Percentiles rank a stretch among this genome's conserved stretches.
Conservation (phyloP, 495 filamentous ascomycete genomes). For the Cairneyella variabilis region DNA sequence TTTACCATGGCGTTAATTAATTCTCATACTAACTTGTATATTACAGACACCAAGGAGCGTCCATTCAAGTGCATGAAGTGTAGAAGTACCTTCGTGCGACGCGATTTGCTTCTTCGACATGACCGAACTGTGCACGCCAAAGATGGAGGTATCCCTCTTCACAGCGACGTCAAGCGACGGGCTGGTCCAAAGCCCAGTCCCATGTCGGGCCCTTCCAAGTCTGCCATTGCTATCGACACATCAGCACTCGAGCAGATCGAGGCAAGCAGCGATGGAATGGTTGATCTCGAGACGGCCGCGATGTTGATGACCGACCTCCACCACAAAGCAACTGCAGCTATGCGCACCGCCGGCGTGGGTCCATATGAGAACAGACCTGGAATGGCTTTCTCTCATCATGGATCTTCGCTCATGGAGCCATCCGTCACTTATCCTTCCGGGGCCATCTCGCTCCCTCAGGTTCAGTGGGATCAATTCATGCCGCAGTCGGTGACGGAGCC, state of each 20-base stretch:
- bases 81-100: conserved; percentile 95
- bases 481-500: conserved; percentile 57
- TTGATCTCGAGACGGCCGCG: conserved; percentile 95
- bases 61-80: conserved; percentile 99
- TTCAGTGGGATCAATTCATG: conserved; percentile 86
- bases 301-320: conserved; percentile 99
- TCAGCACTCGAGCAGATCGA: conserved; percentile 92
- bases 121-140: conserved; percentile 98
- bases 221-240: conserved; percentile 78
- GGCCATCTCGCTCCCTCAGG: conserved; percentile 76
- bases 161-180: conserved; percentile 90
- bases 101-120: conserved; percentile 93
- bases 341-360: conserved; percentile 48
- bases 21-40: neutral
- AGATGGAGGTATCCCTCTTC: conserved; percentile 92
- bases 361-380: conserved; percentile 67
- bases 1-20: neutral
- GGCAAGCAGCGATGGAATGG: conserved; percentile 88
- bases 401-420: conserved; percentile 62
- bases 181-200: conserved; percentile 40
- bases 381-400: conserved; percentile 69
- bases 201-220: conserved; percentile 69
- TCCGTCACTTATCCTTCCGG: conserved; percentile 70
- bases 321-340: conserved; percentile 88
- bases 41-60: conserved; percentile 92